Conservation (phyloP, 768 basidiomycete species). For the Mycena albidolilacea region DNA sequence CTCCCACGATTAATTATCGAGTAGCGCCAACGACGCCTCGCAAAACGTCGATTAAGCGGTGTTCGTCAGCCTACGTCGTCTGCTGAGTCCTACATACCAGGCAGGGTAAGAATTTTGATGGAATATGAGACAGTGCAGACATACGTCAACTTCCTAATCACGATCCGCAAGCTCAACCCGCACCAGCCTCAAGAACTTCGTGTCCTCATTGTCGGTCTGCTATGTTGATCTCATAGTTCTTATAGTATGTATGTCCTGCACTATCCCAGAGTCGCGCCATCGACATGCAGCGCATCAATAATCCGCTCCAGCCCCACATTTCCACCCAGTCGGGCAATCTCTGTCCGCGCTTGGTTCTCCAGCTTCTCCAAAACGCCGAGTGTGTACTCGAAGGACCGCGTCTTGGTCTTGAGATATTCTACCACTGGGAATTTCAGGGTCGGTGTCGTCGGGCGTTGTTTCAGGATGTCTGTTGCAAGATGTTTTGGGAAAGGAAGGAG, state of each 20-base stretch:
- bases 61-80: constrained; percentile 56
- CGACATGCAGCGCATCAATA: constrained; percentile 67
- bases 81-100: neutral
- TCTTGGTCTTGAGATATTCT: constrained; percentile 80
- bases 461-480: constrained; percentile 75
- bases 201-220: too few relatives aligned
- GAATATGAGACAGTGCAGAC: constrained; percentile 48
- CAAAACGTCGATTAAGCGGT: constrained; percentile 60
- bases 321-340: constrained; percentile 84
- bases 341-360: constrained; percentile 75
- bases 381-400: constrained; percentile 92
- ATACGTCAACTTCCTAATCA: constrained; percentile 61
- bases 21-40: constrained; percentile 69
- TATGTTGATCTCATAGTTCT: too few relatives aligned
- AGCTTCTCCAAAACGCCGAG: constrained; percentile 75
- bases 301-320: constrained; percentile 74
- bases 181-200: constrained; percentile 48
- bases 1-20: neutral
- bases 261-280: constrained; percentile 40
- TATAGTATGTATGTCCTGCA: too few relatives aligned
- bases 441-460: constrained; percentile 87
- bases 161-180: constrained; percentile 59
- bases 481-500: too few relatives aligned
- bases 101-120: too few relatives aligned
- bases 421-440: constrained; percentile 88